Evolutionary conservation across 2,329 filamentous ascomycete species (phyloP), one percentile per base, ranked within the genome.

Genomic region (Drechslera avenae): DNA sequence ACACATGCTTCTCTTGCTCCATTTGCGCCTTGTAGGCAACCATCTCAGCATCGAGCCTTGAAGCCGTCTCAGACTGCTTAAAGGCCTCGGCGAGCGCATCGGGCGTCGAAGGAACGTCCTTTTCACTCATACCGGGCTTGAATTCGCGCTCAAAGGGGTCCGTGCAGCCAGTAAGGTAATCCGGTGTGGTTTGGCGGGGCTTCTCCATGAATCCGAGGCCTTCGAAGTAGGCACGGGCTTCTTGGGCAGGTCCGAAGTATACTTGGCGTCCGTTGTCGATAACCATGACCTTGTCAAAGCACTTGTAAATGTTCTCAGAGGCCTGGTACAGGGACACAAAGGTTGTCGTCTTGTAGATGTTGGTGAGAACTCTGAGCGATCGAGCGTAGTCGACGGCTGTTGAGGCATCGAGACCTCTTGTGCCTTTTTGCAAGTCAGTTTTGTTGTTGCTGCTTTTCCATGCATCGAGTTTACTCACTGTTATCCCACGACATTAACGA

Each of bases 311-410:
- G 62, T 88, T 91, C 73, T 94, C 89, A 0, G 87, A 91, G 0
- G 89, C 90, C 68, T 95, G 90, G 71, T 95, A 96, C 0, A 96
- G 78, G 0, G 90, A 91, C 1, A 95, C 90, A 54, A 94, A 92
- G 0, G 90, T 94, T 1, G 88, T 89, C 0, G 87, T 91, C 69
- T 88, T 85, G 80, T 91, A 91, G 46, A 94, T 84, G 70, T 94
- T 88, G 17, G 90, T 94, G 77, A 93, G 82, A 33, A 78, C 69
- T n/a, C 78, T 67, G 6, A 80, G 62, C 1, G 75, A 78, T 32
- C 78, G 76, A 2, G 76, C 76, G 45, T 78, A 81, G 52, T 80
- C 78, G 16, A 81, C 69, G 19, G 78, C 78, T 10, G 78, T 79
- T 4, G 75, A 76, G 19, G 78, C 76, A 51, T 81, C 78, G 13